phyloP scores from a whole-genome alignment of 139 green algal species.

The Chloropicon primus region DNA sequence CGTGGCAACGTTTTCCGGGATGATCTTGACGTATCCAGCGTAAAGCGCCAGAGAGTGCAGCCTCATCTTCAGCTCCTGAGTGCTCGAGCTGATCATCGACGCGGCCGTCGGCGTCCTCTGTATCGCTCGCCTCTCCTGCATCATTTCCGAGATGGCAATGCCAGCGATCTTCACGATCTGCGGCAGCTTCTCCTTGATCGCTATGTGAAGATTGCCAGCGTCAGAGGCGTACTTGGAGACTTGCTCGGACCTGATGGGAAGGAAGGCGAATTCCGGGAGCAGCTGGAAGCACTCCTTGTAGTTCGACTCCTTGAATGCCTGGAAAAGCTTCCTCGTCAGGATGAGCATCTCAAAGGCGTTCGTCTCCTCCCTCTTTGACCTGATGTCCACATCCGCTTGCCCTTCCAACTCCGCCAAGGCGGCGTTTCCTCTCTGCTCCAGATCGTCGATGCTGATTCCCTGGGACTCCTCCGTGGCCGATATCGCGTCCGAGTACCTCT shows the following conservation, averaged over 20 bases:
- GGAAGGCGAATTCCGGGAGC: slow-evolving; percentile 1
- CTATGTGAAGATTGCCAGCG: neutral
- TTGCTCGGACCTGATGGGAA: neutral
- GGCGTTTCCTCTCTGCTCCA: slow-evolving; percentile 8
- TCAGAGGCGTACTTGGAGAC: slow-evolving; percentile 3
- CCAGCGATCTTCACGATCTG: neutral
- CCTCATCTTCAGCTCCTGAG: neutral
- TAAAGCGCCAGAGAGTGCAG: neutral
- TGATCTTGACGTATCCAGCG: neutral
- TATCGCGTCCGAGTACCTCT: slow-evolving; percentile 32
- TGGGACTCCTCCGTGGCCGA: slow-evolving; percentile 7
- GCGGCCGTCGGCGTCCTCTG: neutral
- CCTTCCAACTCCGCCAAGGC: slow-evolving; percentile 7
- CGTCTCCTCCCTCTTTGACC: neutral
- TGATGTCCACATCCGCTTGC: slow-evolving; percentile 11
- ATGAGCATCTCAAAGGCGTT: slow-evolving; percentile 1
- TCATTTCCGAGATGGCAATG: neutral
- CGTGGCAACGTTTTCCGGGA: neutral
- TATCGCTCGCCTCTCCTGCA: neutral
- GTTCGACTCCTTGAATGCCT: neutral
- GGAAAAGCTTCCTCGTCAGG: neutral
- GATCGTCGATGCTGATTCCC: slow-evolving; percentile 5
- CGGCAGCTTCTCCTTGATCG: neutral
- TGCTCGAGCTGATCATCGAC: neutral
- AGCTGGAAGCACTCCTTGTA: neutral